Evolutionary conservation across 164 flowering plant genomes (phyloP).

Genomic region (Euptelea pleiosperma): DNA sequence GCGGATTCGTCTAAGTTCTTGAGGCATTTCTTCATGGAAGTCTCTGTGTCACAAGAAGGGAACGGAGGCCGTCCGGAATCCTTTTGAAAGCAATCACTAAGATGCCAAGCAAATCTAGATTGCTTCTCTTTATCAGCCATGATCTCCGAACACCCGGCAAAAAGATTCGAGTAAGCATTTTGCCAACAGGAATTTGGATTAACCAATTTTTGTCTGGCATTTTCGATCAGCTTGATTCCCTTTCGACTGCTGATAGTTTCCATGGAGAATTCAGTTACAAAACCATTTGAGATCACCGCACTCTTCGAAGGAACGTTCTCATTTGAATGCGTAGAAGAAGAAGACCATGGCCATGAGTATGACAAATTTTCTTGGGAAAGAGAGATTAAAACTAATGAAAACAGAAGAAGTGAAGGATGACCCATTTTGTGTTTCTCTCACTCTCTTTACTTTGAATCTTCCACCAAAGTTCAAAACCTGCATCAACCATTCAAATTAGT

Average conservation of each 20-base stretch:
- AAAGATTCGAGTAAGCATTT: conserved; percentile 49
- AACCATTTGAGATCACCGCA: conserved; percentile 6
- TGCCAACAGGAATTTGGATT: conserved; percentile 58
- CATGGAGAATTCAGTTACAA: conserved; percentile 50
- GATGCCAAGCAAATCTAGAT: conserved; percentile 64
- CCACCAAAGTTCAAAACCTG: too few relatives aligned
- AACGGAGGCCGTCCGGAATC: conserved; percentile 54
- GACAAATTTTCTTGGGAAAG: conserved; percentile 11
- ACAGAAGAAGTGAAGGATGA: conserved; percentile 6
- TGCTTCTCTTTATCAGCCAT: conserved; percentile 51
- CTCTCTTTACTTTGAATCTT: too few relatives aligned
- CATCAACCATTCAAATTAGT: too few relatives aligned
- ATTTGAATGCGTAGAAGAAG: conserved; percentile 22
- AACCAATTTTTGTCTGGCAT: conserved; percentile 36
- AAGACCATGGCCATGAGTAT: conserved; percentile 40
- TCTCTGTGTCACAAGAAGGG: conserved; percentile 42
- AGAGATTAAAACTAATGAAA: conserved; percentile 18
- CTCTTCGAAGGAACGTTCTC: not conserved
- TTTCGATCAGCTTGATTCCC: conserved; percentile 38
- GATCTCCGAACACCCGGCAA: conserved; percentile 57
- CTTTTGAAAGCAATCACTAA: conserved; percentile 66
- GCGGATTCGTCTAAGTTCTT: conserved; percentile 38
- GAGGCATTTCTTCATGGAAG: conserved; percentile 50
- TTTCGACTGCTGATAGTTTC: conserved; percentile 29
- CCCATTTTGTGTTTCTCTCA: conserved; percentile 8